These are phyloP conservation scores for Penicillium goetzii DNA, from an alignment of 495 filamentous ascomycete genomes.

Conservation along the genomic window DNA sequence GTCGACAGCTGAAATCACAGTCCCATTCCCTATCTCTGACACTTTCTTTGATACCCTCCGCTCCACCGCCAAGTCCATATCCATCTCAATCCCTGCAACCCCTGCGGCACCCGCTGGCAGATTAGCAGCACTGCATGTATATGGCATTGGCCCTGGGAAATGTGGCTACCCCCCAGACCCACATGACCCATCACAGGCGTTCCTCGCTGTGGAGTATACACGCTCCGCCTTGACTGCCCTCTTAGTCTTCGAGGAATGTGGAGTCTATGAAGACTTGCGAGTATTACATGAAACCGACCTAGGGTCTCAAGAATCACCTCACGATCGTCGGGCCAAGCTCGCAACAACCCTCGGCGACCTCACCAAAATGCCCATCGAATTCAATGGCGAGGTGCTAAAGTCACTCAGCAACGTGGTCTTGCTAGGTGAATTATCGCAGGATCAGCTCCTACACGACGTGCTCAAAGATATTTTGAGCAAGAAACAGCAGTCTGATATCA, in stretches of 20 bases:
- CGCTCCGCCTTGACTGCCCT: slow-evolving; percentile 8
- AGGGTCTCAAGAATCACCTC: background rate
- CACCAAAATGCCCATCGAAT: slow-evolving; percentile 2
- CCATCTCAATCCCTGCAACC: background rate
- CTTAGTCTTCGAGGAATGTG: slow-evolving; percentile 2
- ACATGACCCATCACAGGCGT: background rate
- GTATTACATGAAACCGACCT: slow-evolving; percentile 3
- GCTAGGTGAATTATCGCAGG: slow-evolving; percentile 4
- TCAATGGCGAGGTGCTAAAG: background rate
- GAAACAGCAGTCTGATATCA: background rate
- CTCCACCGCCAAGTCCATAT: background rate
- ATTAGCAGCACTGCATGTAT: background rate
- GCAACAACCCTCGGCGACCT: background rate
- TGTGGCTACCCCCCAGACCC: background rate
- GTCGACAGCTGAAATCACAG: slow-evolving; percentile 2
- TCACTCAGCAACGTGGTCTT: slow-evolving; percentile 11
- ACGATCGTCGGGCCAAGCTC: slow-evolving; percentile 2
- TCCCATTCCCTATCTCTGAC: background rate
- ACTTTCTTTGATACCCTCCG: slow-evolving; percentile 1
- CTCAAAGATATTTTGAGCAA: slow-evolving; percentile 8
- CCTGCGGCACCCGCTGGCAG: background rate
- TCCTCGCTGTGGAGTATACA: slow-evolving; percentile 8
- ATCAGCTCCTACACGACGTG: slow-evolving; percentile 4
- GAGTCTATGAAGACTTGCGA: background rate
- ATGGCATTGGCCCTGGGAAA: background rate